phyloP scores from a whole-genome alignment of 495 filamentous ascomycete genomes.

The Baudoinia panamericana region DNA sequence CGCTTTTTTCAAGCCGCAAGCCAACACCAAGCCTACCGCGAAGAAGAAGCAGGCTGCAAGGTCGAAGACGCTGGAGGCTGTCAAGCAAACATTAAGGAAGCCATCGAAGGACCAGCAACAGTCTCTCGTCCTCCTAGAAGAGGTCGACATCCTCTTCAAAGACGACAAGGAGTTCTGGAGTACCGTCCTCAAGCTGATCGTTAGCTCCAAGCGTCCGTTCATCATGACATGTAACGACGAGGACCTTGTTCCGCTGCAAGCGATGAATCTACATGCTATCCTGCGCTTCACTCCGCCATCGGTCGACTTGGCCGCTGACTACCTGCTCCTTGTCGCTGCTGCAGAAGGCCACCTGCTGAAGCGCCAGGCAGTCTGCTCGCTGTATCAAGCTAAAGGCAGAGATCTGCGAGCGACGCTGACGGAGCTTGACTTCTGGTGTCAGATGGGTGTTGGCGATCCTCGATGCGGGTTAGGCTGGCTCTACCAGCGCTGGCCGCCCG shows the following conservation, averaged over 20 bases:
- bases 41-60: constrained; percentile 6
- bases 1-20: constrained; percentile 56
- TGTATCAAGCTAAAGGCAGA: constrained; percentile 52
- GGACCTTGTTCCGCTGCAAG: constrained; percentile 52
- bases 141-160: constrained; percentile 85
- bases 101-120: constrained; percentile 58
- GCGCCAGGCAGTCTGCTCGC: constrained; percentile 48
- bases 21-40: constrained; percentile 16
- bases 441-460: constrained; percentile 82
- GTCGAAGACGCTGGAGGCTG: constrained; percentile 11
- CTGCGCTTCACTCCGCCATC: constrained; percentile 66
- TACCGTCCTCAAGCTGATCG: constrained; percentile 61
- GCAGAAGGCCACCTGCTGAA: constrained; percentile 78
- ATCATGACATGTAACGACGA: constrained; percentile 94
- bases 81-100: constrained; percentile 13
- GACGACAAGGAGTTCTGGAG: constrained; percentile 93
- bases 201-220: constrained; percentile 77
- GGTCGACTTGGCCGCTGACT: constrained; percentile 57
- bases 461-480: constrained; percentile 87
- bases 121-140: constrained; percentile 87
- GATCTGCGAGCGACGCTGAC: constrained; percentile 75
- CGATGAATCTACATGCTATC: constrained; percentile 66
- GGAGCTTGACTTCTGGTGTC: constrained; percentile 92
- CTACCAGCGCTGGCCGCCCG: constrained; percentile 57
- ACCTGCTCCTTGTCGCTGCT: constrained; percentile 69